Evolutionary conservation across 2,329 filamentous ascomycete genomes (phyloP), one percentile per base, ranked within the genome.

Genomic region (Hymenoscyphus infarciens): DNA sequence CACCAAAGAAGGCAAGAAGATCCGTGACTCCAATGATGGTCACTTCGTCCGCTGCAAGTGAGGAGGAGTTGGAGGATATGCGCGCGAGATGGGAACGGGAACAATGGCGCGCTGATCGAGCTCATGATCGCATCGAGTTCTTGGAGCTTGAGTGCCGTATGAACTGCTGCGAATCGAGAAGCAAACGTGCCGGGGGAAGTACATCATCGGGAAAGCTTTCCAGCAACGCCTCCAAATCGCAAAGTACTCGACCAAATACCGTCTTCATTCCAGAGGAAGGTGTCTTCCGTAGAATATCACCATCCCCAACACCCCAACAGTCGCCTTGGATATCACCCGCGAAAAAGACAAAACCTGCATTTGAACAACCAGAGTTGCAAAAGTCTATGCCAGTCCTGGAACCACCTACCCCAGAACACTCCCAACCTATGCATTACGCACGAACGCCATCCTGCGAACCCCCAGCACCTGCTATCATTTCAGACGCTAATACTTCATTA

Each of bases 81-180:
- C 75, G 77, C 58, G 75, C 81, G 64, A 78, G 79, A 61, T 71
- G 82, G 16, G 72, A 75, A 11, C 74, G 75, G 61, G 81, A 83
- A 70, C 77, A 75, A 75, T 83, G 77, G 71, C 81, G 87, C 61
- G 87, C 89, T 10, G 82, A 89, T 65, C 83, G 88, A 7, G 88
- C 89, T 0, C 81, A 88, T 66, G 89, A 92, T 64, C 84, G 89
- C 71, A 81, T 92, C 56, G 88, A 92, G 35, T 93, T 91, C 74
- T 79, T 93, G 73, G 85, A 90, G 71, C 83, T 89, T 61, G 90
- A 94, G 74, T 92, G 88, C 73, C 81, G 85, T 57, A 82, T 92
- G 67, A 81, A 83, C 56, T 86, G 83, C 75, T 91, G 89, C 77
- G 78, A 82, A 1, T 88, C 87, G 72, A 82, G 68, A 66, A 59